phyloP scores from a whole-genome alignment of 768 basidiomycete species.

The Roridomyces roridus region DNA sequence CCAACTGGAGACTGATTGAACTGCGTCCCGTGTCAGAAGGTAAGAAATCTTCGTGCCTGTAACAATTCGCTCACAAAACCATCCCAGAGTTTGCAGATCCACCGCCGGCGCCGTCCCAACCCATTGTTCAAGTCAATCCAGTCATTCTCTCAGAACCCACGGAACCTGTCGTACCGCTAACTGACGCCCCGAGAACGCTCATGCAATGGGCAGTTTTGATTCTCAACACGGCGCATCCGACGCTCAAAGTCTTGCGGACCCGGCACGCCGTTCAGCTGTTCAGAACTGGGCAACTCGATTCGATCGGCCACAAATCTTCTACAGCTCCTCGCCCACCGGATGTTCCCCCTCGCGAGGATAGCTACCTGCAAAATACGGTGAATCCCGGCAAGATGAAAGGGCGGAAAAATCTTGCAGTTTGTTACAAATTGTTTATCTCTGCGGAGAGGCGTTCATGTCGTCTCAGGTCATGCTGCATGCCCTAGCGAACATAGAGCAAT shows the following conservation, averaged over 20 bases:
- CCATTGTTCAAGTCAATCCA: conserved; percentile 24
- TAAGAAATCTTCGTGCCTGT: conserved; percentile 24
- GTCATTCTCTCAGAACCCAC: conserved; percentile 23
- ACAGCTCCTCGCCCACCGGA: conserved; percentile 62
- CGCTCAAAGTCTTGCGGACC: conserved; percentile 73
- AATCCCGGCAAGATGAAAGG: conserved; percentile 65
- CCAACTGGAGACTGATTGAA: conserved; percentile 69
- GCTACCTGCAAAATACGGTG: conserved; percentile 55
- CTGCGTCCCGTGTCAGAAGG: conserved; percentile 78
- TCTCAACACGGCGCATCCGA: conserved; percentile 74
- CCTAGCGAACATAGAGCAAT: conserved; percentile 86
- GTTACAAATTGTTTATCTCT: not conserved
- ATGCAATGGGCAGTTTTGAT: conserved; percentile 83
- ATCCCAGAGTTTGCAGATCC: conserved; percentile 70
- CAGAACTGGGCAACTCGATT: conserved; percentile 69
- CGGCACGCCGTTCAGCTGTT: conserved; percentile 72
- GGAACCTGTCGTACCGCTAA: conserved; percentile 57
- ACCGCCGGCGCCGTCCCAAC: conserved; percentile 43
- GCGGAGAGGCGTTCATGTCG: not conserved
- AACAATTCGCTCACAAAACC: not conserved
- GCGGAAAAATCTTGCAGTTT: conserved; percentile 62
- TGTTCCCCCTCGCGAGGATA: conserved; percentile 65
- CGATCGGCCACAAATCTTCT: conserved; percentile 64
- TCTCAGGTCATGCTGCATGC: conserved; percentile 72
- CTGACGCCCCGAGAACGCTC: conserved; percentile 64